These are phyloP conservation scores for Backusella psychrophila DNA, from an alignment of 192 early-diverging fungal species.

Conservation along the genomic window DNA sequence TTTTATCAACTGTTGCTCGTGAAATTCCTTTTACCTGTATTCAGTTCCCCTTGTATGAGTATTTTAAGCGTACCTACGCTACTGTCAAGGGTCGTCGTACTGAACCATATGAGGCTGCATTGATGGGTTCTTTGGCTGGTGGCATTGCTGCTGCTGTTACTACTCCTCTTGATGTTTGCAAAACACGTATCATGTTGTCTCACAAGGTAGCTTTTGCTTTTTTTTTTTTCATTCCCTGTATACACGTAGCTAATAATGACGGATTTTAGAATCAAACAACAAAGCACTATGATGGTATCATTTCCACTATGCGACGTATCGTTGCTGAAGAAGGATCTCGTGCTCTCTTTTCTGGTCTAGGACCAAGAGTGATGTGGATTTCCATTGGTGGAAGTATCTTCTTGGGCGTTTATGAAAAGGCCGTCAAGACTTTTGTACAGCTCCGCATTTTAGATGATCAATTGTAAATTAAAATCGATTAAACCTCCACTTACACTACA, in stretches of 20 bases:
- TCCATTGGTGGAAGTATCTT: slow-evolving; percentile 94
- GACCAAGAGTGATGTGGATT: slow-evolving; percentile 94
- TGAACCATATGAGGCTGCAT: slow-evolving; percentile 78
- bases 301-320: slow-evolving; percentile 71
- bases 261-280: slow-evolving; percentile 36
- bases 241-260: background rate
- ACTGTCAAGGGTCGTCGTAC: slow-evolving; percentile 43
- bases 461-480: background rate
- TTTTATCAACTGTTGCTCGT: slow-evolving; percentile 85
- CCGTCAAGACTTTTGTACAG: slow-evolving; percentile 36
- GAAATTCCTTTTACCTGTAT: slow-evolving; percentile 98
- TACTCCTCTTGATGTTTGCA: slow-evolving; percentile 95
- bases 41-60: slow-evolving; percentile 96
- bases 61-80: slow-evolving; percentile 67
- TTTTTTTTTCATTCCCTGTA: background rate
- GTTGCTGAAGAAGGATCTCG: slow-evolving; percentile 72
- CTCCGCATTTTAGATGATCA: slow-evolving; percentile 25
- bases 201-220: slow-evolving; percentile 48
- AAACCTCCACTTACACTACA: background rate
- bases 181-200: slow-evolving; percentile 96
- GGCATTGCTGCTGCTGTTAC: slow-evolving; percentile 87
- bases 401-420: slow-evolving; percentile 92
- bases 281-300: slow-evolving; percentile 66
- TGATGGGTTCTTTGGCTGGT: slow-evolving; percentile 88
- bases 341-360: slow-evolving; percentile 85